Percentiles rank a stretch among this genome's conserved stretches.
phyloP scores from a whole-genome alignment of 108 stramenopile species.

The Licmophora abbreviata region DNA sequence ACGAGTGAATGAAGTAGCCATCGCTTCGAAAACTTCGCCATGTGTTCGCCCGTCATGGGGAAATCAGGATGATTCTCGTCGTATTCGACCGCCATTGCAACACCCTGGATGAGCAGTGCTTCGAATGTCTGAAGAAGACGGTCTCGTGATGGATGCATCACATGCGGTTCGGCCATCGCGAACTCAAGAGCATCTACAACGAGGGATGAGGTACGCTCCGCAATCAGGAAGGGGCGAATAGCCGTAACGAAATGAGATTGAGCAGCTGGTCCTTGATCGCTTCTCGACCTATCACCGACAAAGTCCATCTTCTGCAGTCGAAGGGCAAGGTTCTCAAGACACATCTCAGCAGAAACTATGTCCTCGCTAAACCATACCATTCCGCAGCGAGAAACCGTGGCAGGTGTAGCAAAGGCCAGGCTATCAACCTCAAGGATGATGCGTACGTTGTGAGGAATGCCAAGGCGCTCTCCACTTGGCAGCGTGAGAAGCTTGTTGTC shows the following conservation, averaged over 20 bases:
- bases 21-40: slow-evolving; percentile 87
- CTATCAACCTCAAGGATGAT: slow-evolving; percentile 95
- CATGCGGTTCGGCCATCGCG: slow-evolving; percentile 63
- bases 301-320: slow-evolving; percentile 43
- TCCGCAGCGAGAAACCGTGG: slow-evolving; percentile 97
- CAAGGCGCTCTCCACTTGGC: slow-evolving; percentile 90
- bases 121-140: slow-evolving; percentile 81
- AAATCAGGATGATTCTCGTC: slow-evolving; percentile 96
- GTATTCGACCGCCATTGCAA: slow-evolving; percentile 79
- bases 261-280: slow-evolving; percentile 37
- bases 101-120: slow-evolving; percentile 85
- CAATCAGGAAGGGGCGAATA: slow-evolving; percentile 45
- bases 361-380: slow-evolving; percentile 98
- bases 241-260: slow-evolving; percentile 66
- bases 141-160: slow-evolving; percentile 86
- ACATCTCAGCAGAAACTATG: slow-evolving; percentile 82
- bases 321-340: slow-evolving; percentile 46
- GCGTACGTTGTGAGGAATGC: slow-evolving; percentile 81
- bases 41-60: slow-evolving; percentile 89
- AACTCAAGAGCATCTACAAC: slow-evolving; percentile 76
- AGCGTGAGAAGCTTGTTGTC: slow-evolving; percentile 96
- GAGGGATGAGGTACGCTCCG: slow-evolving; percentile 54
- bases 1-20: slow-evolving; percentile 89
- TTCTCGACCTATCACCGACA: slow-evolving; percentile 20
- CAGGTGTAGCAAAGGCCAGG: slow-evolving; percentile 91